phyloP scores from a whole-genome alignment of 2,329 filamentous ascomycete species.

The Rosellinia necatrix region DNA sequence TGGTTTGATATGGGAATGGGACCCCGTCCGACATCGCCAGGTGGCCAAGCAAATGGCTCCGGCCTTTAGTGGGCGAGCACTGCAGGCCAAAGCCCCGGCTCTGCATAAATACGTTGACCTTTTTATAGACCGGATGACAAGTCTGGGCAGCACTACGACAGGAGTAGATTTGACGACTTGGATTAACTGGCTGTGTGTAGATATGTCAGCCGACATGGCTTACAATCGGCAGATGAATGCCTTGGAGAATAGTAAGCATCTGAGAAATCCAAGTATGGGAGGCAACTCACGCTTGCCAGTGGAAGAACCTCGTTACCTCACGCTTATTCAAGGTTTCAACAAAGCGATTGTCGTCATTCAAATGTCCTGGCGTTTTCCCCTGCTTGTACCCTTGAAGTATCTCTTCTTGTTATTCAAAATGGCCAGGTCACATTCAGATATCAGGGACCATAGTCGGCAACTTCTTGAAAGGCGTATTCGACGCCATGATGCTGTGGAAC shows the following conservation, averaged over 20 bases:
- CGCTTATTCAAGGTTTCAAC: conserved; percentile 19
- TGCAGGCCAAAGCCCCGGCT: conserved; percentile 25
- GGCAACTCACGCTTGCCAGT: no score
- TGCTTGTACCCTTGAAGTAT: conserved; percentile 20
- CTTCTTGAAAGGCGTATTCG: conserved; percentile 10
- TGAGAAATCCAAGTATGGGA: no score
- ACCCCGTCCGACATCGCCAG: conserved; percentile 28
- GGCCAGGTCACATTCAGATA: neutral
- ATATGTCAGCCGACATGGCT: conserved; percentile 27
- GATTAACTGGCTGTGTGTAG: conserved; percentile 28
- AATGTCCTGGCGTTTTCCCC: conserved; percentile 21
- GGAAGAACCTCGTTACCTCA: conserved; percentile 15
- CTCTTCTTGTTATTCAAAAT: neutral
- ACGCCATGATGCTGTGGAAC: neutral
- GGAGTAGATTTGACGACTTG: conserved; percentile 23
- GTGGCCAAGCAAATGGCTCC: conserved; percentile 31
- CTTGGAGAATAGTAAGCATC: conserved; percentile 12
- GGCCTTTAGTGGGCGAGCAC: conserved; percentile 30
- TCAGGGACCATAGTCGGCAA: conserved; percentile 2
- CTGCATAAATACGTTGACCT: conserved; percentile 29
- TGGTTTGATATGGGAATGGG: conserved; percentile 30
- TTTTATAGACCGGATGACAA: conserved; percentile 24
- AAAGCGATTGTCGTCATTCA: conserved; percentile 14
- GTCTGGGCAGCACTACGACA: neutral
- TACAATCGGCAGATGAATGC: conserved; percentile 16